Percentiles rank a stretch among this genome's conserved stretches.
Conservation (phyloP, 1,139 yeast species). For the Kodamaea derodonti region DNA sequence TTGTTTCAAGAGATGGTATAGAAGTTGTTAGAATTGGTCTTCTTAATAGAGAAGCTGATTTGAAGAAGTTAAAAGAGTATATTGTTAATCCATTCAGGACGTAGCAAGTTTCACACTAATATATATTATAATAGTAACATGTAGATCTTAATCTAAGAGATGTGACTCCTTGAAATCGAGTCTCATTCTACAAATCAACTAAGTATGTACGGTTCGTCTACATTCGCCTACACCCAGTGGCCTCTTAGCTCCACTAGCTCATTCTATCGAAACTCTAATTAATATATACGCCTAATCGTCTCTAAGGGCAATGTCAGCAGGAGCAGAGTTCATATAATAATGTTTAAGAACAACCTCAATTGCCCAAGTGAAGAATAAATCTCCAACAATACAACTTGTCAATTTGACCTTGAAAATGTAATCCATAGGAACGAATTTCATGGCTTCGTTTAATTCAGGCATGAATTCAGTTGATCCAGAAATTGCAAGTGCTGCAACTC, state of each 20-base stretch:
- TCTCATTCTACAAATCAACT: too few relatives aligned
- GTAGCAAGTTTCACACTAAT: too few relatives aligned
- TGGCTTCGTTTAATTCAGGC: conserved; percentile 89
- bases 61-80: too few relatives aligned
- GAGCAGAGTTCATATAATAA: conserved; percentile 84
- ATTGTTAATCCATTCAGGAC: too few relatives aligned
- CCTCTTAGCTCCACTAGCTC: too few relatives aligned
- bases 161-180: too few relatives aligned
- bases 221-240: too few relatives aligned
- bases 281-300: conserved; percentile 21
- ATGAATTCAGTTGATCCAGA: conserved; percentile 92
- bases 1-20: conserved; percentile 19
- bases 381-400: conserved; percentile 68
- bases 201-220: too few relatives aligned
- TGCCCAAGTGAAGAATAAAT: conserved; percentile 73
- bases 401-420: conserved; percentile 71
- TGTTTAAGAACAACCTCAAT: conserved; percentile 76
- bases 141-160: too few relatives aligned
- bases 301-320: conserved; percentile 83
- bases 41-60: conserved; percentile 28
- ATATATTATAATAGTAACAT: too few relatives aligned
- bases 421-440: conserved; percentile 88
- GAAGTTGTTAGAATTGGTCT: conserved; percentile 25
- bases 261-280: too few relatives aligned
- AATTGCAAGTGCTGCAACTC: conserved; percentile 84